Conservation (phyloP, 805 yeast genomes). For the Yarrowia yakushimensis region DNA sequence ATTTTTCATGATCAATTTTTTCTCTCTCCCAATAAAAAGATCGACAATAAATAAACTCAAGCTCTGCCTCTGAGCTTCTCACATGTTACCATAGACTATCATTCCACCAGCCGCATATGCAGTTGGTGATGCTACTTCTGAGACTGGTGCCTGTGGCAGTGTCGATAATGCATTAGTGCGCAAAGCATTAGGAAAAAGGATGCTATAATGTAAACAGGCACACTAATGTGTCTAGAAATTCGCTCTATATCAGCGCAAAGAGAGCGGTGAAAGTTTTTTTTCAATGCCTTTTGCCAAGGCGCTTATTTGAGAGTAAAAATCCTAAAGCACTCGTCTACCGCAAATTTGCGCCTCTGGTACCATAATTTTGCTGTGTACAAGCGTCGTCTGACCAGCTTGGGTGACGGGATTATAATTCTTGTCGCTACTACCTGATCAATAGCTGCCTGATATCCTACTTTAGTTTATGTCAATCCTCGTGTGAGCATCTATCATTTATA, state of each 20-base stretch:
- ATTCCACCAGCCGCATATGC: neutral
- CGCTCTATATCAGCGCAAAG: neutral
- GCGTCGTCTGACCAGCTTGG: neutral
- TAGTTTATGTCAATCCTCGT: neutral
- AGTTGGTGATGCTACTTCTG: neutral
- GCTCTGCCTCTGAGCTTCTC: neutral
- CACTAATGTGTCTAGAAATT: neutral
- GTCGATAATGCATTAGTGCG: neutral
- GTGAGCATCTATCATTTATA: neutral
- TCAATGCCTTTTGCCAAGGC: neutral
- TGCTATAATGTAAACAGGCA: too few relatives aligned
- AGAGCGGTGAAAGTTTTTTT: neutral
- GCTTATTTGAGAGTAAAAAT: neutral
- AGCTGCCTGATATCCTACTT: neutral
- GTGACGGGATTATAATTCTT: too few relatives aligned
- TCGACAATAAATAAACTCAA: neutral
- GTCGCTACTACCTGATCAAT: neutral
- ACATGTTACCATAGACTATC: neutral
- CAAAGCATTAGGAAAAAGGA: neutral
- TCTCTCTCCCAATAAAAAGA: neutral
- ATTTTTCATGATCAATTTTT: neutral
- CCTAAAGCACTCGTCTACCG: neutral
- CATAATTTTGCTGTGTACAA: neutral
- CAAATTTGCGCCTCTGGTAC: slow-evolving; percentile 3
- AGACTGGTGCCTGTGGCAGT: neutral